phyloP scores from a whole-genome alignment of 2,329 filamentous ascomycete species.

The Aureobasidium musti region DNA sequence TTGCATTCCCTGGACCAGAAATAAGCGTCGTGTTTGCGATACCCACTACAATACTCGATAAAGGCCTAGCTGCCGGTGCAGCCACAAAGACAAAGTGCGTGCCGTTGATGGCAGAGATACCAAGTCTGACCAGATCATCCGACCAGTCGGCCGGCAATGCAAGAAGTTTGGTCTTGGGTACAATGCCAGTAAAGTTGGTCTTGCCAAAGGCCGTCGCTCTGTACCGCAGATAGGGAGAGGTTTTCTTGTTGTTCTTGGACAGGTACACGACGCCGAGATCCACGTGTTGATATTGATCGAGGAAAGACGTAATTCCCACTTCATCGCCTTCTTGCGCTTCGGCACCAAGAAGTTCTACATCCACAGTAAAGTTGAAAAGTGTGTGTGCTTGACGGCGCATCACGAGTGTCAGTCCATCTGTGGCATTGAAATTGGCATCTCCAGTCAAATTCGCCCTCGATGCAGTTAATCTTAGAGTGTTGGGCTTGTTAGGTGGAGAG shows the following conservation, averaged over 20 bases:
- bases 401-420: constrained; percentile 55
- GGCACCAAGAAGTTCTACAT: constrained; percentile 49
- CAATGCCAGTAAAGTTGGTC: constrained; percentile 45
- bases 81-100: constrained; percentile 49
- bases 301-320: constrained; percentile 56
- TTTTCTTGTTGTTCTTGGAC: constrained; percentile 28
- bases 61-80: constrained; percentile 32
- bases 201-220: constrained; percentile 39
- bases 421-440: constrained; percentile 52
- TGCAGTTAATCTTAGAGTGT: constrained; percentile 52
- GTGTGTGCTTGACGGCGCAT: constrained; percentile 58
- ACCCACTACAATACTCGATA: constrained; percentile 33
- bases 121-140: constrained; percentile 42
- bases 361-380: constrained; percentile 54
- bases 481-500: constrained; percentile 48
- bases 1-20: constrained; percentile 41
- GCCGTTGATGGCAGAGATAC: constrained; percentile 50
- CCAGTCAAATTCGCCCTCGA: constrained; percentile 56
- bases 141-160: constrained; percentile 48
- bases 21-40: constrained; percentile 39
- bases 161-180: constrained; percentile 43
- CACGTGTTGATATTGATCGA: constrained; percentile 56
- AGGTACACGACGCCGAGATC: constrained; percentile 45
- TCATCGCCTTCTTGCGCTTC: constrained; percentile 46
- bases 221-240: constrained; percentile 50